phyloP scores from a whole-genome alignment of 2,329 filamentous ascomycete species.

The Colletotrichum cuscutae region DNA sequence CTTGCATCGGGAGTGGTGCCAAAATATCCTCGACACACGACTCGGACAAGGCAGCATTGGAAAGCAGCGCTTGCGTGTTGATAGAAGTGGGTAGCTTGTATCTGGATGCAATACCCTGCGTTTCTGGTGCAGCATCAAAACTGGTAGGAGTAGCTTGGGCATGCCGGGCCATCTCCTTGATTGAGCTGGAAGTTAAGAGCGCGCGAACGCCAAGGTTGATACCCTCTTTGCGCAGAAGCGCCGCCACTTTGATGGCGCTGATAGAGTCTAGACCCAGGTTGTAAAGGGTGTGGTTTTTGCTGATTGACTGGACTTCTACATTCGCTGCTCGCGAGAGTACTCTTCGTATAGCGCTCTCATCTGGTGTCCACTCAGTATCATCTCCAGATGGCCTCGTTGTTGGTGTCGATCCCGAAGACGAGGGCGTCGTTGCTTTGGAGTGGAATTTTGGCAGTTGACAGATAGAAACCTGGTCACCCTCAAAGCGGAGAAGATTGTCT shows the following conservation, averaged over 20 bases:
- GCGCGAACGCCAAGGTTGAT: slow-evolving; percentile 76
- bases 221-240: slow-evolving; percentile 72
- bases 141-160: slow-evolving; percentile 43
- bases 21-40: slow-evolving; percentile 66
- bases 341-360: slow-evolving; percentile 53
- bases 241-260: slow-evolving; percentile 84
- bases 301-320: slow-evolving; percentile 67
- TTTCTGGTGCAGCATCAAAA: neutral
- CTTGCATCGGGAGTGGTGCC: slow-evolving; percentile 80
- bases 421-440: neutral
- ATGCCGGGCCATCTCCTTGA: slow-evolving; percentile 65
- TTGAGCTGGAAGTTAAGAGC: slow-evolving; percentile 73
- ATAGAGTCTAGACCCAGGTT: slow-evolving; percentile 92
- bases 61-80: slow-evolving; percentile 51
- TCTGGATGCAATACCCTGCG: neutral
- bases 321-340: slow-evolving; percentile 69
- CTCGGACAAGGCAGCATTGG: slow-evolving; percentile 49
- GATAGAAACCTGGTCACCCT: slow-evolving; percentile 64
- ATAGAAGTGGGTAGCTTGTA: slow-evolving; percentile 40
- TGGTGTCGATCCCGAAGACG: neutral
- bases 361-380: slow-evolving; percentile 45
- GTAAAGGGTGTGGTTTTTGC: slow-evolving; percentile 74
- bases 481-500: slow-evolving; percentile 64
- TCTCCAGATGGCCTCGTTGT: neutral
- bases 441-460: slow-evolving; percentile 68